Evolutionary conservation across 1,139 yeast species (phyloP).

Genomic region (Magnusiomyces fungicola): DNA sequence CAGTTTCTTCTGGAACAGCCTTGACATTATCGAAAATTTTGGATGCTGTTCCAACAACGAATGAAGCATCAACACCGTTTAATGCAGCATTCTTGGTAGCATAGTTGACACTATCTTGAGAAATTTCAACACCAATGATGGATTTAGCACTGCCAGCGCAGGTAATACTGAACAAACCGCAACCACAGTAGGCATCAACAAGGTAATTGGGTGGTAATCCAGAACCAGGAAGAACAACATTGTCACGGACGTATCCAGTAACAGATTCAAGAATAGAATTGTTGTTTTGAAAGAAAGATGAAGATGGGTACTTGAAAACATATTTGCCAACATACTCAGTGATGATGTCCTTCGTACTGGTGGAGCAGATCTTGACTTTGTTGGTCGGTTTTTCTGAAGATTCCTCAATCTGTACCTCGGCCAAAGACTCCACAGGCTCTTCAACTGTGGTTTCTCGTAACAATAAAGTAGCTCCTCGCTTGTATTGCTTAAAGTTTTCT

Average conservation of each 20-base stretch:
- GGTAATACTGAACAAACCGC: conserved; percentile 86
- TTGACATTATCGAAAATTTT: conserved; percentile 73
- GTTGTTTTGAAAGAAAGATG: conserved; percentile 93
- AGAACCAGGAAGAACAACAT: conserved; percentile 44
- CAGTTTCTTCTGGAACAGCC: conserved; percentile 64
- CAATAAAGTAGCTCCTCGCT: conserved; percentile 81
- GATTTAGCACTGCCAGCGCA: conserved; percentile 71
- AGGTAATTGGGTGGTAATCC: conserved; percentile 47
- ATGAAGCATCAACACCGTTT: conserved; percentile 70
- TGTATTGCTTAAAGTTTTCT: conserved; percentile 45
- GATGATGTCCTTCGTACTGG: conserved; percentile 71
- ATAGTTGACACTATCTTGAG: conserved; percentile 84
- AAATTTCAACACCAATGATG: conserved; percentile 90
- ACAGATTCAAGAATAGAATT: conserved; percentile 82
- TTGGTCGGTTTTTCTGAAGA: conserved; percentile 28
- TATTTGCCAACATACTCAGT: conserved; percentile 65
- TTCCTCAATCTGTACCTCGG: background rate
- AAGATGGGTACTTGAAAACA: conserved; percentile 82
- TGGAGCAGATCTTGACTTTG: conserved; percentile 37
- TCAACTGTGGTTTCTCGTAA: conserved; percentile 59
- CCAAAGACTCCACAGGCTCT: conserved; percentile 24
- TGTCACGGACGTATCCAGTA: conserved; percentile 69
- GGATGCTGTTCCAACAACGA: conserved; percentile 90
- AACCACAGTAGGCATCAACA: conserved; percentile 97
- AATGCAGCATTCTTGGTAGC: conserved; percentile 74